Conservation (phyloP, 2,329 filamentous ascomycete genomes). For the Nigrospora osmanthi region DNA sequence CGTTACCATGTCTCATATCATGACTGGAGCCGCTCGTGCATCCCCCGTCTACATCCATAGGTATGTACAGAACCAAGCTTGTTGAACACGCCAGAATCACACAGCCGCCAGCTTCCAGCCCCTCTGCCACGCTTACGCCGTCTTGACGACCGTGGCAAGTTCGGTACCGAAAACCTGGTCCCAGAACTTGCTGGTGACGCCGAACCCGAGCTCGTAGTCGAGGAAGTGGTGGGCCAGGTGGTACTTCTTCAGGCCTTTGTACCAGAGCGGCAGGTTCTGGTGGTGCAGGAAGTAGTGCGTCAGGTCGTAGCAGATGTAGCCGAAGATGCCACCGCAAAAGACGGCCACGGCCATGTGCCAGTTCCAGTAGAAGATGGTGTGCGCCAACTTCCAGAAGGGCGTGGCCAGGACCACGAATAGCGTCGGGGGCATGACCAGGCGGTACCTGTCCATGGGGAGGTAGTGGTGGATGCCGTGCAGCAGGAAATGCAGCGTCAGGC, state of each 20-base stretch:
- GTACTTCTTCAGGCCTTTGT: constrained; percentile 91
- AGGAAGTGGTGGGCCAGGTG: constrained; percentile 96
- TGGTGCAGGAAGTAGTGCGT: constrained; percentile 99
- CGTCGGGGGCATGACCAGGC: constrained; percentile 92
- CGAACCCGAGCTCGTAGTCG: constrained; percentile 95
- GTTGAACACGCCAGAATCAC: too few relatives aligned
- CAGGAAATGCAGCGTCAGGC: constrained; percentile 80
- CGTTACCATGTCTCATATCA: too few relatives aligned
- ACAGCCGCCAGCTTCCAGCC: too few relatives aligned
- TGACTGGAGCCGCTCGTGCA: too few relatives aligned
- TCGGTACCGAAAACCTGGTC: constrained; percentile 88
- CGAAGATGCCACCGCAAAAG: constrained; percentile 87
- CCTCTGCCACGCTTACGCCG: constrained; percentile 10
- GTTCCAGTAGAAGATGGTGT: constrained; percentile 71
- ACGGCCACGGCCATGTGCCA: constrained; percentile 75
- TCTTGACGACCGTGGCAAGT: constrained; percentile 39
- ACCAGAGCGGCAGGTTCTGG: constrained; percentile 82
- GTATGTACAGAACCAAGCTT: too few relatives aligned
- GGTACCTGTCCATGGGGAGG: constrained; percentile 96
- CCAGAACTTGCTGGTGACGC: constrained; percentile 95
- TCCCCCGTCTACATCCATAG: too few relatives aligned
- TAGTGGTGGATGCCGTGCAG: constrained; percentile 98
- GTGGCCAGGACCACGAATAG: constrained; percentile 76
- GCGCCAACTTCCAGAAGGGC: constrained; percentile 90
- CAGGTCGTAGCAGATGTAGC: constrained; percentile 92